Conservation (phyloP, 306 rosid species). For the Trichosanthes cucumerina region DNA sequence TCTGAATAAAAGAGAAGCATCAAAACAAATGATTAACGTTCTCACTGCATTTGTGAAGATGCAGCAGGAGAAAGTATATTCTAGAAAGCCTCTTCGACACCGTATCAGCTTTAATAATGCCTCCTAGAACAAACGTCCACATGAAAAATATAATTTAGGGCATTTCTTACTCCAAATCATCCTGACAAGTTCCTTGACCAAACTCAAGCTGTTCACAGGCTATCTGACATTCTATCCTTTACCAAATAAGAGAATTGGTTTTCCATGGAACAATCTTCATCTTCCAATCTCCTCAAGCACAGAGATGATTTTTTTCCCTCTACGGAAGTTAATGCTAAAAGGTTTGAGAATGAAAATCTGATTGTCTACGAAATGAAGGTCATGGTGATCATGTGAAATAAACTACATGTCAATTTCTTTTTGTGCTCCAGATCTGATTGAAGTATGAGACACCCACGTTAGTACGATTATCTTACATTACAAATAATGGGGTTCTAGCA, state of each 20-base stretch:
- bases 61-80: neutral
- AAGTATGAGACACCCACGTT: constrained; percentile 1
- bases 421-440: neutral
- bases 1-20: neutral
- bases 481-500: neutral
- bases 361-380: neutral
- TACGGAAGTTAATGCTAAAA: neutral
- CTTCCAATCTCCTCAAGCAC: neutral
- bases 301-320: neutral
- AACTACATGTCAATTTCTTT: neutral
- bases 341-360: neutral
- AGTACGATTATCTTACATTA: neutral
- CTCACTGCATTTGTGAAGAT: neutral
- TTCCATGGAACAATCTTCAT: neutral
- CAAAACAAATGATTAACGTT: neutral
- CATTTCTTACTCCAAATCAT: neutral
- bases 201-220: neutral
- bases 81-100: neutral
- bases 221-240: neutral
- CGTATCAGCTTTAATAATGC: neutral
- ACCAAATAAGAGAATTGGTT: constrained; percentile 2
- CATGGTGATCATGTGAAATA: neutral
- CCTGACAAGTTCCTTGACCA: neutral
- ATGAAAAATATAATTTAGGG: neutral
- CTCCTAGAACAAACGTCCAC: neutral